A percentile compares a stretch with the other conserved stretches of the same genome.
These are phyloP conservation scores for Asparagopsis taxiformis DNA, from an alignment of 31 red algal genomes.

Conservation along the genomic window DNA sequence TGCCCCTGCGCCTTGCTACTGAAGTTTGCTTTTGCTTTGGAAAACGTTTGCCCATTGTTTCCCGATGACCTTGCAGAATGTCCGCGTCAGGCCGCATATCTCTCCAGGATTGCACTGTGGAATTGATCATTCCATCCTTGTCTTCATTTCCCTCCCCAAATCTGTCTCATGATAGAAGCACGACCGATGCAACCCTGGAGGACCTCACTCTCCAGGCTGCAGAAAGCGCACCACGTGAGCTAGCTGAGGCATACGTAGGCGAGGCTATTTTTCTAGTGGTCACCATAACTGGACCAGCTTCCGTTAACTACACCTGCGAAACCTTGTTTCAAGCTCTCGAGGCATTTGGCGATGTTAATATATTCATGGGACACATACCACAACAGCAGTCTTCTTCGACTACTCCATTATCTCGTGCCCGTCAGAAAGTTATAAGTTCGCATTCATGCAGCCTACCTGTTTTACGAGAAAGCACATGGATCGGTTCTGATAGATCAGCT, in stretches of 20 bases:
- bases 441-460: not conserved
- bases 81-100: slow-evolving; percentile 48
- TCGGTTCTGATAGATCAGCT: not conserved
- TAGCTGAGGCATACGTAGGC: slow-evolving; percentile 42
- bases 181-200: slow-evolving; percentile 9
- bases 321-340: not conserved
- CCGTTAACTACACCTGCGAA: not conserved
- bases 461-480: not conserved
- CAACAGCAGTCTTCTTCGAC: not conserved
- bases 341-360: slow-evolving; percentile 2
- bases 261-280: slow-evolving; percentile 16
- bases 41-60: too few species aligned
- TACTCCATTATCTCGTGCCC: not conserved
- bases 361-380: not conserved
- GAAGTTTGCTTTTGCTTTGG: too few species aligned
- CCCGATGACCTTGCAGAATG: not conserved
- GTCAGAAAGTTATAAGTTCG: not conserved
- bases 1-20: too few species aligned
- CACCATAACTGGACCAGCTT: slow-evolving; percentile 1
- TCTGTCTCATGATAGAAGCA: not conserved
- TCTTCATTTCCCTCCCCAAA: slow-evolving; percentile 13
- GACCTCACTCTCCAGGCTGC: slow-evolving; percentile 39
- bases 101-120: slow-evolving; percentile 53
- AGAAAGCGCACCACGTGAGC: slow-evolving; percentile 5
- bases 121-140: slow-evolving; percentile 27